Conservation (phyloP, 2,329 filamentous ascomycete species). For the Fusarium tricinctum region DNA sequence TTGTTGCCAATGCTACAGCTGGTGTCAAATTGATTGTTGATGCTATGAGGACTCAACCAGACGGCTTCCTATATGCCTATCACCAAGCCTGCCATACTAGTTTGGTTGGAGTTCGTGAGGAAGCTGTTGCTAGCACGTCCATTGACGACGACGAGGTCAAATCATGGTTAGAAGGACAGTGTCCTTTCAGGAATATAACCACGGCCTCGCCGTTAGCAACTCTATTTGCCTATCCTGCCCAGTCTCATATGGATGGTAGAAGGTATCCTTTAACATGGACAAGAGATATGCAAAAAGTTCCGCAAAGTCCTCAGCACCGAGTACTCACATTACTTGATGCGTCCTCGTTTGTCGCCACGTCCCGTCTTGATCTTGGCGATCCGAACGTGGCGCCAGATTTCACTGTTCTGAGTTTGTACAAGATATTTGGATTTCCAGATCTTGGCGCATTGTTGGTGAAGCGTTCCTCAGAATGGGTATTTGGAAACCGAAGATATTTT, state of each 20-base stretch:
- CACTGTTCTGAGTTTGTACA: conserved; percentile 89
- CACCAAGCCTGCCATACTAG: conserved; percentile 90
- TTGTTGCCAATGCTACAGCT: conserved; percentile 92
- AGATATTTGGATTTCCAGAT: conserved; percentile 98
- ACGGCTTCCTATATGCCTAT: conserved; percentile 86
- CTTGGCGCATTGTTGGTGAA: conserved; percentile 87
- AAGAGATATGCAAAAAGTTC: conserved; percentile 57
- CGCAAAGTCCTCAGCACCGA: conserved; percentile 37
- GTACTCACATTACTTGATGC: conserved; percentile 85
- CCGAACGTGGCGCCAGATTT: conserved; percentile 80
- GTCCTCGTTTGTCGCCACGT: conserved; percentile 83
- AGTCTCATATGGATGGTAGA: conserved; percentile 92
- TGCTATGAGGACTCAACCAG: conserved; percentile 74
- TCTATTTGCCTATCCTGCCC: conserved; percentile 85
- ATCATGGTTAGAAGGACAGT: conserved; percentile 69
- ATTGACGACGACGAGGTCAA: conserved; percentile 75
- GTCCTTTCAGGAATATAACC: conserved; percentile 49
- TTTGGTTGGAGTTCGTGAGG: conserved; percentile 82
- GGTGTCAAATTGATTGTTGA: conserved; percentile 90
- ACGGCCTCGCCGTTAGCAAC: conserved; percentile 48
- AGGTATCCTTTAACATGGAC: conserved; percentile 81
- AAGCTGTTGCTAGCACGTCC: conserved; percentile 75
- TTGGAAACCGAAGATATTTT: conserved; percentile 83
- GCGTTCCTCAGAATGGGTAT: conserved; percentile 74
- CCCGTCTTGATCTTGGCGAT: conserved; percentile 78